A percentile compares a stretch with the other conserved stretches of the same genome.
Conservation (phyloP, 2,329 filamentous ascomycete genomes). For the Geosmithia putterillii region DNA sequence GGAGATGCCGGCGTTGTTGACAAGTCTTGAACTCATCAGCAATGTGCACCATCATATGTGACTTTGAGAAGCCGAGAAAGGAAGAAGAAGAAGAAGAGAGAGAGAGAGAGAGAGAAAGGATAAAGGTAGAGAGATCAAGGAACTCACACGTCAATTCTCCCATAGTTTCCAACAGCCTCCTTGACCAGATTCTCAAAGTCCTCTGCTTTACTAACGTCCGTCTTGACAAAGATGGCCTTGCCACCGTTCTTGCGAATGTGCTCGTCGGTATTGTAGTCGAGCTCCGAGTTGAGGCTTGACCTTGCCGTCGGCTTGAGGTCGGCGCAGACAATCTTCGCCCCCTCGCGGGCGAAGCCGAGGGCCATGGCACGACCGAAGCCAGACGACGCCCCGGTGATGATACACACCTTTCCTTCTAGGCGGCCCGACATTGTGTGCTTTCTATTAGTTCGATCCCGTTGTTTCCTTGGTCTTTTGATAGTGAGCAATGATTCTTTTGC, state of each 20-base stretch:
- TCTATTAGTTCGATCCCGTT: too few relatives aligned
- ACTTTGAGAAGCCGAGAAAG: constrained; percentile 19
- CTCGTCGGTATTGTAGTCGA: constrained; percentile 18
- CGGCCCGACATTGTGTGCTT: not conserved
- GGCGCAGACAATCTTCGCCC: constrained; percentile 26
- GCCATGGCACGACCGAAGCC: constrained; percentile 24
- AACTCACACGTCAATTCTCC: constrained; percentile 28
- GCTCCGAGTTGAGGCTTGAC: constrained; percentile 3
- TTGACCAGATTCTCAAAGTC: constrained; percentile 23
- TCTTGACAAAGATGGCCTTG: constrained; percentile 25
- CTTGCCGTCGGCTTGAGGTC: constrained; percentile 20
- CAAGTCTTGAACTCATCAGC: constrained; percentile 16
- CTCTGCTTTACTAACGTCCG: constrained; percentile 24
- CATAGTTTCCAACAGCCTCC: constrained; percentile 18
- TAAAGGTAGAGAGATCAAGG: too few relatives aligned
- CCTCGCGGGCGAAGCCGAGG: constrained; percentile 23
- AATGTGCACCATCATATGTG: constrained; percentile 14
- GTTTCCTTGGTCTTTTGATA: not conserved
- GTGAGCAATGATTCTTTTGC: too few relatives aligned
- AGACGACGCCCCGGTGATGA: constrained; percentile 2
- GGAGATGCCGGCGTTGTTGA: constrained; percentile 27
- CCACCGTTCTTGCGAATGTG: constrained; percentile 20
- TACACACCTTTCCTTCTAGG: constrained; percentile 1
- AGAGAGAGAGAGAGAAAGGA: not conserved
- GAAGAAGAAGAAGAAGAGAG: constrained; percentile 4